Conservation (phyloP, 2,329 filamentous ascomycete genomes). For the Colletotrichum graminicola region DNA sequence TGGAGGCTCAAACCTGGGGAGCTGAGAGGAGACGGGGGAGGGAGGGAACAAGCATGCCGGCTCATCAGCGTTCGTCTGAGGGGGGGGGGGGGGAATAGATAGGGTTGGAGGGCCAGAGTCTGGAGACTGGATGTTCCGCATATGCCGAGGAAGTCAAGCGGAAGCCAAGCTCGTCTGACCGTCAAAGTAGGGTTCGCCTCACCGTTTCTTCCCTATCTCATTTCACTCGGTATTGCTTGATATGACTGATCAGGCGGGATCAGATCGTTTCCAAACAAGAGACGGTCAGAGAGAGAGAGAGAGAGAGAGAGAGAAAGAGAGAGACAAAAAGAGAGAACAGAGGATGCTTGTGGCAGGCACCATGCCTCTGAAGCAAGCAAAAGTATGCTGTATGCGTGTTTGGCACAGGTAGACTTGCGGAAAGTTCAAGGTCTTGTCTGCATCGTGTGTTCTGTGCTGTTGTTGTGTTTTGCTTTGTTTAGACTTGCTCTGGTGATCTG, state of each 20-base stretch:
- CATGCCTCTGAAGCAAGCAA: not conserved
- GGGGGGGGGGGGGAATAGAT: not conserved
- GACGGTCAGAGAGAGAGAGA: not conserved
- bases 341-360: not conserved
- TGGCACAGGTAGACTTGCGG: not conserved
- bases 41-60: slow-evolving; percentile 3
- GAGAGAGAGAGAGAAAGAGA: not conserved
- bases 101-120: slow-evolving; percentile 19
- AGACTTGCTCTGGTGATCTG: not conserved
- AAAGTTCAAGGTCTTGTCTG: not conserved
- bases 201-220: not conserved
- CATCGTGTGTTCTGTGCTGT: not conserved
- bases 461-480: not conserved
- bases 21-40: slow-evolving; percentile 22
- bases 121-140: slow-evolving; percentile 32
- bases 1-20: slow-evolving; percentile 13
- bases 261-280: slow-evolving; percentile 32
- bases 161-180: slow-evolving; percentile 34
- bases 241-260: slow-evolving; percentile 24
- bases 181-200: not conserved
- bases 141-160: slow-evolving; percentile 22
- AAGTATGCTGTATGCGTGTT: not conserved
- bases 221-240: slow-evolving; percentile 18
- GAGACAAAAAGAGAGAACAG: not conserved
- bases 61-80: slow-evolving; percentile 38